Base-by-base conservation (phyloP, 495 filamentous ascomycete species). In the Xylaria acuta region DNA sequence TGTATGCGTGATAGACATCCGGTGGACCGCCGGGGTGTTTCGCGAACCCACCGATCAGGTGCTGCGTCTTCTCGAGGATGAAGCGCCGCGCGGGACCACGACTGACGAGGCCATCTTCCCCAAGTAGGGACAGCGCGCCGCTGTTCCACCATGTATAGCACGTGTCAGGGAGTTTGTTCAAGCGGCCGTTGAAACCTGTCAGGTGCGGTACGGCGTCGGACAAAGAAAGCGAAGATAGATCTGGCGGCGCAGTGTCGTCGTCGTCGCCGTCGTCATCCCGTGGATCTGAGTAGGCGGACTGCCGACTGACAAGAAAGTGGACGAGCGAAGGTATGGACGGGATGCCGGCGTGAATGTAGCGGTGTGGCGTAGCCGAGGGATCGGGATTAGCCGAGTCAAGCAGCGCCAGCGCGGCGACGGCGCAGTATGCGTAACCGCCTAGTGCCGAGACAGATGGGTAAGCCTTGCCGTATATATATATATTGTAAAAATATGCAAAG, bases 121-220 rank as follows among this genome's bases (percentile, higher is more conserved):
- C 87, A 20, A 98, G 86, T 73, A 94, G 90, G 62, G 84, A 82
- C 8, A 98, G 80, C 7, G 93, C 89, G 14, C 88, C 94, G 36
- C 86, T 86, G 2, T 92, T 92, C 96, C 96, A 99, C 84, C 94
- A 99, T 7, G 88, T 90, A 80, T 99, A 98, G 81, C 96, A 99
- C 1, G 95, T 98, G 82, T 99, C 96, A 25, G 91, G 90, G 16
- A 88, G 79, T 78, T 99, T 99, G 82, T 97, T 97, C 72, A 86
- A 88, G 43, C 96, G 89, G 54, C 96, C 96, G 75, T 95, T 97
- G 78, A 97, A 93, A 30, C 93, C 95, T 8, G 85, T 79, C 32
- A 72, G 11, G 18, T 18, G 49, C 5, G 70, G 70, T 27, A 41
- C 74, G 74, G 79, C 53, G 76, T 73, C 64, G 54, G 82, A 51